Evolutionary conservation across 2,329 filamentous ascomycete species (phyloP), one percentile per base, ranked within the genome.

Genomic region (Cladorrhinum sp.): DNA sequence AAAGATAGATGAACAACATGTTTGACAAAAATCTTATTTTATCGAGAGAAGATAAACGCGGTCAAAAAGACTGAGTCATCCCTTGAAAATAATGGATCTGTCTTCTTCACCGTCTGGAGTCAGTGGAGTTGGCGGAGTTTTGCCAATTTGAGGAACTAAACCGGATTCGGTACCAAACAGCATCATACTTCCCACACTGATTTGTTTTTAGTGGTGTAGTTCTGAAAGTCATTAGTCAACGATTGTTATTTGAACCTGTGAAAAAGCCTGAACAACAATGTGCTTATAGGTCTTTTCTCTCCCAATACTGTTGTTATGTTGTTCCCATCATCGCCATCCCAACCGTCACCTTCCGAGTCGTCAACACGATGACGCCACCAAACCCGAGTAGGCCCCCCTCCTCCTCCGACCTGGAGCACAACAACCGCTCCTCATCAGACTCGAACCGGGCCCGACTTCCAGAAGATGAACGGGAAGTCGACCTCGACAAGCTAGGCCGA

Each of bases 401-500:
- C 22, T 56, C 20, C 9, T n/a, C 27, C 45, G 60, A 62, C 38
- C 48, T 25, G 13, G 57, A 55, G 27, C 27, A 20, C 16, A 9
- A 41, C 7, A 41, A 5, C 36, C 36, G n/a, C 7, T 45, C 41
- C 41, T 18, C 16, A 13, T 22, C 41, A 22, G 41, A 45, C n/a
- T n/a, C n/a, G n/a, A 20, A 45, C 24, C 54, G 53, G 49, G 24
- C 24, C 56, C n/a, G 50, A 59, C 49, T 27, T 55, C 41, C 51
- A 22, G 20, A n/a, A 27, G 56, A 50, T 24, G 16, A 29, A 22
- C 55, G 59, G 4, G 60, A 57, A 10, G 16, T 59, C 18, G 76
- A 78, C 56, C 75, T 90, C 51, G 84, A 90, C 67, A 77, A 79
- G 16, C 76, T 90, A 1, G 87, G 87, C 51, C 80, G 86, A 58